These are phyloP conservation scores for Bipolaris sorokiniana DNA, from an alignment of 2,329 filamentous ascomycete genomes.

Conservation along the genomic window DNA sequence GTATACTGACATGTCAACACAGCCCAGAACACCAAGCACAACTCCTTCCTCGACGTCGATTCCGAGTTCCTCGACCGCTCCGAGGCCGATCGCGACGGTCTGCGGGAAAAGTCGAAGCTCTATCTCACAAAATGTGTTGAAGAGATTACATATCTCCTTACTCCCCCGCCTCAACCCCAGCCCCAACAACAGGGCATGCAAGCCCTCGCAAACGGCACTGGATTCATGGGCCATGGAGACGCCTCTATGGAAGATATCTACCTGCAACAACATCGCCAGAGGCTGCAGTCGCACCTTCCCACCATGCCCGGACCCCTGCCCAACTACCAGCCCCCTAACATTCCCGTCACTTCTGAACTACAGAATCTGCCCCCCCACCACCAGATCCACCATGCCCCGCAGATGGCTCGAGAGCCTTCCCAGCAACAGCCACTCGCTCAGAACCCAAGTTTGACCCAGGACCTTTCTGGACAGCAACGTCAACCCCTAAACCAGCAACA, in stretches of 20 bases:
- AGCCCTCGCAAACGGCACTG: conserved; percentile 41
- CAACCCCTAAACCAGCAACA: conserved; percentile 40
- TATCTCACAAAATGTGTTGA: conserved; percentile 71
- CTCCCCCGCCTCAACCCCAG: conserved; percentile 67
- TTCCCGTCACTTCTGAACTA: conserved; percentile 51
- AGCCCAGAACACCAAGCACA: conserved; percentile 56
- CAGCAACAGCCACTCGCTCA: conserved; percentile 51
- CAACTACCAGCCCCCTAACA: conserved; percentile 67
- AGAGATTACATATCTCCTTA: conserved; percentile 71
- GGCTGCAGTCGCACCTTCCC: conserved; percentile 54
- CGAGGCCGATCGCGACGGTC: conserved; percentile 62
- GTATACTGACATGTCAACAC: conserved; percentile 33
- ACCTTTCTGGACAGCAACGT: conserved; percentile 49
- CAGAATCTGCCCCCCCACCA: conserved; percentile 47
- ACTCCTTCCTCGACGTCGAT: conserved; percentile 60
- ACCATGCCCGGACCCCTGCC: conserved; percentile 52
- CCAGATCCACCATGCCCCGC: conserved; percentile 51
- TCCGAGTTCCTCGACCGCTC: conserved; percentile 49
- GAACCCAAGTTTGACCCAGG: conserved; percentile 33
- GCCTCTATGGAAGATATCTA: conserved; percentile 66
- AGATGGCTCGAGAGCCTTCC: conserved; percentile 53
- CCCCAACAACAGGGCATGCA: conserved; percentile 55
- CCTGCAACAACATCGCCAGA: conserved; percentile 62
- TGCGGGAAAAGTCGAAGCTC: conserved; percentile 67
- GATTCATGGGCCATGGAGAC: conserved; percentile 58